A percentile compares a stretch with the other conserved stretches of the same genome.
These are phyloP conservation scores for Aspergillus uvarum DNA, from an alignment of 2,329 filamentous ascomycete species.

Conservation along the genomic window DNA sequence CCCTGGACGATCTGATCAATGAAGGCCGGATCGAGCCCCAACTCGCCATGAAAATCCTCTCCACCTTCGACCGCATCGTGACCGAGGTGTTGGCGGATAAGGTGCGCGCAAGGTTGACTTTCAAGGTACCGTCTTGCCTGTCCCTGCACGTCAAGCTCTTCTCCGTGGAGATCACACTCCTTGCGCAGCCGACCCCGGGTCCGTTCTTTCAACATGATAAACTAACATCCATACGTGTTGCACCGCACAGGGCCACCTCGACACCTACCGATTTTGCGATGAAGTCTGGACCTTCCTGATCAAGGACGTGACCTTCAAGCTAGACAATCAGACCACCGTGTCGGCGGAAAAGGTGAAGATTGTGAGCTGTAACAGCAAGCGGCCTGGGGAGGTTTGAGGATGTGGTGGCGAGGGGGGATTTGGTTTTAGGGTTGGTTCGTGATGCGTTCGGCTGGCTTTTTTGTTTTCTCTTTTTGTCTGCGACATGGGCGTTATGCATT, in stretches of 20 bases:
- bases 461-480: too few relatives aligned
- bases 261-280: conserved; percentile 98
- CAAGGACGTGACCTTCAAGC: conserved; percentile 98
- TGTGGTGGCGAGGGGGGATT: background rate
- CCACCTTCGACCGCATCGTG: conserved; percentile 91
- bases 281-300: conserved; percentile 99
- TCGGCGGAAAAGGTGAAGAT: conserved; percentile 95
- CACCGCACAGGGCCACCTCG: conserved; percentile 74
- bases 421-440: too few relatives aligned
- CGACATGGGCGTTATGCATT: too few relatives aligned
- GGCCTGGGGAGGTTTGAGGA: conserved; percentile 56
- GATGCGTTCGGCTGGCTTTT: too few relatives aligned
- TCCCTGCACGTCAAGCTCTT: background rate
- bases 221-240: conserved; percentile 4
- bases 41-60: conserved; percentile 96
- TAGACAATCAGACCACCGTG: conserved; percentile 76
- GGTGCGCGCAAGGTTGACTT: conserved; percentile 85
- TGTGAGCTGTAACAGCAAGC: conserved; percentile 93
- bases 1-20: conserved; percentile 93
- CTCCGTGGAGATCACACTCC: too few relatives aligned
- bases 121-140: conserved; percentile 68
- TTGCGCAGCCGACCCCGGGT: background rate
- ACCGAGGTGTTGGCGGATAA: conserved; percentile 88
- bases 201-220: background rate
- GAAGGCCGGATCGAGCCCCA: conserved; percentile 95